A percentile compares a stretch with the other conserved stretches of the same genome.
Evolutionary conservation across 2,329 filamentous ascomycete genomes (phyloP).

Genomic region (Fusarium devonianum): DNA sequence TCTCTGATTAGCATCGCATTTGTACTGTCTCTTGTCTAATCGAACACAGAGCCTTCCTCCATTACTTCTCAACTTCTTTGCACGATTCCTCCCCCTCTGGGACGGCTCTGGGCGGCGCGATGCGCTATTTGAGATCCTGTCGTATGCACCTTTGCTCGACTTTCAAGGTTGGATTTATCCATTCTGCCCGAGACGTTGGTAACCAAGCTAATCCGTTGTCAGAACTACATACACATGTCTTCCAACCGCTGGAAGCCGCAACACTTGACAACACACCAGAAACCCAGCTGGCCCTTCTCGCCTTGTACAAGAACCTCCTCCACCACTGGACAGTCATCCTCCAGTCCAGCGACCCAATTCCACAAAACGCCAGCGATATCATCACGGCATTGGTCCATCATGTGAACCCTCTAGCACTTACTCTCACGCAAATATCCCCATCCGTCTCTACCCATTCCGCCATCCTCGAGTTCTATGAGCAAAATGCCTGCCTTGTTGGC

Average conservation of each 20-base stretch:
- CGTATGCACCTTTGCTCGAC: constrained; percentile 60
- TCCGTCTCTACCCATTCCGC: constrained; percentile 57
- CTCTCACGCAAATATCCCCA: constrained; percentile 63
- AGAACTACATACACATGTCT: constrained; percentile 61
- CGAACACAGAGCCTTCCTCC: constrained; percentile 53
- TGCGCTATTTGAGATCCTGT: constrained; percentile 64
- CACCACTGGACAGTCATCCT: constrained; percentile 63
- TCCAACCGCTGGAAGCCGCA: constrained; percentile 59
- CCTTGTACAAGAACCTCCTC: constrained; percentile 72
- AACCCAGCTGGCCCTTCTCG: constrained; percentile 67
- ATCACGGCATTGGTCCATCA: constrained; percentile 55
- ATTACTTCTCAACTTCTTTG: constrained; percentile 58
- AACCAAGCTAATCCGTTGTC: constrained; percentile 35
- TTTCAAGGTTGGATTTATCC: constrained; percentile 59
- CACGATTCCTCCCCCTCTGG: constrained; percentile 65
- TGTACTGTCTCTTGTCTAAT: constrained; percentile 15
- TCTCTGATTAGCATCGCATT: neutral
- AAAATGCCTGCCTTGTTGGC: constrained; percentile 63
- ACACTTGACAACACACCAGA: constrained; percentile 57
- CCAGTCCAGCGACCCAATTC: constrained; percentile 49
- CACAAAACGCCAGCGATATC: constrained; percentile 47
- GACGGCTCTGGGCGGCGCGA: constrained; percentile 63
- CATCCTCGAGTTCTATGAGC: constrained; percentile 75
- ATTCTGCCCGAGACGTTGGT: neutral
- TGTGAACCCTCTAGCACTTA: constrained; percentile 64